phyloP scores from a whole-genome alignment of 208 protist genomes.

The Trypanosoma lewisi region DNA sequence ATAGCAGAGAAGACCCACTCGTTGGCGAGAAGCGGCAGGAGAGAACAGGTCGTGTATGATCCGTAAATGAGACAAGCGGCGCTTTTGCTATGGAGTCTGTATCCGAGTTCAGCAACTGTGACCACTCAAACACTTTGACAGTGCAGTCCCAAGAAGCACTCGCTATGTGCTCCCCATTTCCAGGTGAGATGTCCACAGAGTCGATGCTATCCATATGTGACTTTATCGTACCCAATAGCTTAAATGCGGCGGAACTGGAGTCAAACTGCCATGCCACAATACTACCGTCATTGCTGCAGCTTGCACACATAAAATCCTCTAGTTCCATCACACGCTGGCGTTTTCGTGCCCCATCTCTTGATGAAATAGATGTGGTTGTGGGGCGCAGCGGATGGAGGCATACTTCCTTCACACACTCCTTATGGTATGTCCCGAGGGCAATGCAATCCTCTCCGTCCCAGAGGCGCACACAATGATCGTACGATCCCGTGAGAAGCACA shows the following conservation, averaged over 20 bases:
- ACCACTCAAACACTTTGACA: constrained; percentile 76
- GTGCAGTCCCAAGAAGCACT: constrained; percentile 81
- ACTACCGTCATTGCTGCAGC: constrained; percentile 76
- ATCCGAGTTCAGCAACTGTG: constrained; percentile 36
- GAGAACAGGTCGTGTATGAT: constrained; percentile 78
- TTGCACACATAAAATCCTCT: constrained; percentile 63
- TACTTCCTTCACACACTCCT: constrained; percentile 76
- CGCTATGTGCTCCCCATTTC: constrained; percentile 45
- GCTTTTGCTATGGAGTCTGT: constrained; percentile 52
- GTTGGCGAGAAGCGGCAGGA: constrained; percentile 63
- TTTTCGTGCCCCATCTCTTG: constrained; percentile 22
- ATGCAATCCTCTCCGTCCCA: constrained; percentile 75
- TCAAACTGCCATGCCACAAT: constrained; percentile 65
- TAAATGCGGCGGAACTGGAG: constrained; percentile 29
- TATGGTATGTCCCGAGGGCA: constrained; percentile 70
- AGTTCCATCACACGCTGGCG: constrained; percentile 13
- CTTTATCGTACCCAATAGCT: constrained; percentile 46
- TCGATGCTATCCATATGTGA: constrained; percentile 71
- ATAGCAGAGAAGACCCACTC: constrained; percentile 36
- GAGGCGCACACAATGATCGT: constrained; percentile 81
- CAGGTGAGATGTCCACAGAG: constrained; percentile 58
- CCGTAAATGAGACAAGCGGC: constrained; percentile 71
- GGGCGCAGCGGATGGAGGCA: constrained; percentile 40
- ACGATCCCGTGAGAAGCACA: constrained; percentile 68
- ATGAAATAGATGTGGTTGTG: background rate